Evolutionary conservation across 2,329 filamentous ascomycete genomes (phyloP).

Genomic region (Fusarium sacchari): DNA sequence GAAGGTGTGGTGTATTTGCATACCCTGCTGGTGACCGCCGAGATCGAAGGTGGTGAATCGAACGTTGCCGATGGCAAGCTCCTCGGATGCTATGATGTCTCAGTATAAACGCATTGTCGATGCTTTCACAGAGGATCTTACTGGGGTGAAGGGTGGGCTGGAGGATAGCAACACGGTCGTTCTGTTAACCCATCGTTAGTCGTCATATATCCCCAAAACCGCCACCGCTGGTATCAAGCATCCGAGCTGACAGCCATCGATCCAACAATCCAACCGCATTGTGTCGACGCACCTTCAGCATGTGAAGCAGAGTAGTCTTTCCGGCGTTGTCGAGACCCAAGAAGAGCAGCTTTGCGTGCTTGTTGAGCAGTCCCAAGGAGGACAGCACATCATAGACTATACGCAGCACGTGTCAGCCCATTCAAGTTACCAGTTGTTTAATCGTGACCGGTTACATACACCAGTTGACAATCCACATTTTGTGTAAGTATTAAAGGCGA

Average conservation of each 20-base stretch:
- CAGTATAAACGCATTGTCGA: slow-evolving; percentile 9
- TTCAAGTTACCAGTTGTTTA: slow-evolving; percentile 10
- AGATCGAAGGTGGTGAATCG: slow-evolving; percentile 95
- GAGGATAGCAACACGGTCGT: slow-evolving; percentile 90
- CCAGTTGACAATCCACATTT: slow-evolving; percentile 96
- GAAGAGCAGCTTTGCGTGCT: slow-evolving; percentile 95
- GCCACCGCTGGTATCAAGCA: not conserved
- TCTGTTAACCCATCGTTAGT: slow-evolving; percentile 61
- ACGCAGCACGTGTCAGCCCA: slow-evolving; percentile 49
- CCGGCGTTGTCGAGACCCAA: slow-evolving; percentile 93
- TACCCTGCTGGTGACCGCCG: slow-evolving; percentile 92
- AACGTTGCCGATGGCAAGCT: slow-evolving; percentile 91
- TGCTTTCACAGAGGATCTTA: slow-evolving; percentile 57
- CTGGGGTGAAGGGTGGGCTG: slow-evolving; percentile 92
- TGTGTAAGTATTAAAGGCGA: slow-evolving; percentile 46
- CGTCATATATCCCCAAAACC: slow-evolving; percentile 6
- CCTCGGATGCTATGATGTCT: slow-evolving; percentile 76
- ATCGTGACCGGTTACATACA: slow-evolving; percentile 67
- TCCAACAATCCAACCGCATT: not conserved
- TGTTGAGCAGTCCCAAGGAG: slow-evolving; percentile 88
- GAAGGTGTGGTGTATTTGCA: slow-evolving; percentile 24
- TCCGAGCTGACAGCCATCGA: not conserved
- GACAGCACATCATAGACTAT: slow-evolving; percentile 88
- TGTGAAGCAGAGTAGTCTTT: slow-evolving; percentile 93
- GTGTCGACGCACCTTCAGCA: slow-evolving; percentile 80